These are phyloP conservation scores for Heritiera fomes DNA, from an alignment of 345 rosid genomes.

Conservation along the genomic window DNA sequence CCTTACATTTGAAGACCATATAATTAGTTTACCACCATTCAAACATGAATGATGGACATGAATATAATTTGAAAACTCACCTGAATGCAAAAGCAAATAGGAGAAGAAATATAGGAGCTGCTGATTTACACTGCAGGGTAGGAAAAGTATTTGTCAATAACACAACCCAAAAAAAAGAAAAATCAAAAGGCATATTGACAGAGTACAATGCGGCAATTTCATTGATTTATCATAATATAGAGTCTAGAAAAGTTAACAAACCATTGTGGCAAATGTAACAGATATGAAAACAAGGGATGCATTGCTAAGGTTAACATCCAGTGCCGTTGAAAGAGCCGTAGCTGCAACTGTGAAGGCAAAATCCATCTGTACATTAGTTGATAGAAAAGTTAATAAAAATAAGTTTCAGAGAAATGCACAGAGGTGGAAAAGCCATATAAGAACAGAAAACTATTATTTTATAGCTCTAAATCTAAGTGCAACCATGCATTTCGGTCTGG, in stretches of 20 bases:
- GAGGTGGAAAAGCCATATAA: not conserved
- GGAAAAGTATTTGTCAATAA: slow-evolving; percentile 19
- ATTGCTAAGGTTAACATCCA: slow-evolving; percentile 96
- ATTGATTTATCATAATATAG: not conserved
- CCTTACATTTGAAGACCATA: not conserved
- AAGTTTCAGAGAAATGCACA: not conserved
- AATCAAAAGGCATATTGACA: slow-evolving; percentile 19
- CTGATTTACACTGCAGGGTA: slow-evolving; percentile 92
- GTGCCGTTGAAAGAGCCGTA: slow-evolving; percentile 93
- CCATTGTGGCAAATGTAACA: slow-evolving; percentile 99
- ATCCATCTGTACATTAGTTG: slow-evolving; percentile 83
- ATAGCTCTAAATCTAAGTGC: not conserved
- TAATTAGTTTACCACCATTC: not conserved
- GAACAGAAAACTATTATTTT: not conserved
- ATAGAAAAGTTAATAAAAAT: slow-evolving; percentile 40
- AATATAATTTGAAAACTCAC: slow-evolving; percentile 39
- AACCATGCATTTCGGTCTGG: slow-evolving; percentile 4
- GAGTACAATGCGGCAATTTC: not conserved
- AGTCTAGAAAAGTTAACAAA: slow-evolving; percentile 40
- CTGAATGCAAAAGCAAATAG: slow-evolving; percentile 99
- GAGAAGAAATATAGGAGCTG: slow-evolving; percentile 94
- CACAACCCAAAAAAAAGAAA: slow-evolving; percentile 5
- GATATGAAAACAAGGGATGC: slow-evolving; percentile 97
- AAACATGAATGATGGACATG: not conserved
- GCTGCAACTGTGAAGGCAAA: slow-evolving; percentile 98